These are phyloP conservation scores for Cryphonectria radicalis DNA, from an alignment of 2,329 filamentous ascomycete species.

Conservation along the genomic window DNA sequence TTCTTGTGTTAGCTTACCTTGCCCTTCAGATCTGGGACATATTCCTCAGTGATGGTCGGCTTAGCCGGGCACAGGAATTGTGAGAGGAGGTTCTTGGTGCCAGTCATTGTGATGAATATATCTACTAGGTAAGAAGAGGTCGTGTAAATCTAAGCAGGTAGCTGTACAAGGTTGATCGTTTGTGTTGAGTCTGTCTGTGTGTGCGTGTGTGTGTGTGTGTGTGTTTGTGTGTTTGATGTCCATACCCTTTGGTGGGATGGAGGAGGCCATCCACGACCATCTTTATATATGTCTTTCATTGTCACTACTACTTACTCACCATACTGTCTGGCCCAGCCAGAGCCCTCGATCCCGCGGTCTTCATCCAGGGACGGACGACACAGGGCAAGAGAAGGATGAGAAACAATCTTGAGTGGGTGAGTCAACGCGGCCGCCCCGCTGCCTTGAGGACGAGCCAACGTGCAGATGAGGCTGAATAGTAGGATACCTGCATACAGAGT, in stretches of 20 bases:
- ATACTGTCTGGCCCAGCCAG: not conserved
- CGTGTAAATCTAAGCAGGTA: not conserved
- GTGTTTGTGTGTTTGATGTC: not conserved
- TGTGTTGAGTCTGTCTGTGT: not conserved
- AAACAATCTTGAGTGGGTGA: not conserved
- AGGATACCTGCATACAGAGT: too few species aligned
- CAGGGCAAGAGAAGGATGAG: not conserved
- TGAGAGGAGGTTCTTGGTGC: constrained; percentile 1
- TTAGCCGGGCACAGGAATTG: constrained; percentile 12
- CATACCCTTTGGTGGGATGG: not conserved
- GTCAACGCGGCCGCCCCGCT: not conserved
- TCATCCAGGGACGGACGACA: not conserved
- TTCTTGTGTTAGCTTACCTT: not conserved
- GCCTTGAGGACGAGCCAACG: not conserved
- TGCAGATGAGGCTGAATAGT: not conserved
- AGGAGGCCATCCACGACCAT: not conserved
- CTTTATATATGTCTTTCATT: constrained; percentile 8
- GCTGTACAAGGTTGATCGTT: not conserved
- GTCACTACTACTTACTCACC: not conserved
- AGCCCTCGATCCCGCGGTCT: constrained; percentile 3
- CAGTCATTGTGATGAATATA: not conserved
- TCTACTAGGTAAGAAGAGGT: not conserved
- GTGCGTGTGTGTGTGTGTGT: not conserved
- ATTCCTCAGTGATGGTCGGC: constrained; percentile 10
- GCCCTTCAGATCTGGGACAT: constrained; percentile 11